Evolutionary conservation across 805 yeast genomes (phyloP).

Genomic region (Candida corydali): DNA sequence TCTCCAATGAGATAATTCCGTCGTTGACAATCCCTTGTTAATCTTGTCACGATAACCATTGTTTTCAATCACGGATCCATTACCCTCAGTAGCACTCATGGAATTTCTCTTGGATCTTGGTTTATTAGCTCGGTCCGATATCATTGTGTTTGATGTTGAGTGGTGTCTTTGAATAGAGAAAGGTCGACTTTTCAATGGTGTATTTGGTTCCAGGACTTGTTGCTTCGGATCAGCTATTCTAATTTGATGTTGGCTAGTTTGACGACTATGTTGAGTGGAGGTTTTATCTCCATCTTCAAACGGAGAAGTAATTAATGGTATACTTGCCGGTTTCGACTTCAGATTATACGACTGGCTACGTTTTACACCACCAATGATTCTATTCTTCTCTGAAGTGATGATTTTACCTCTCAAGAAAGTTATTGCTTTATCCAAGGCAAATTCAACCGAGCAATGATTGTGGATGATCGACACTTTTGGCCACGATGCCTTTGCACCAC

Average conservation of each 20-base stretch:
- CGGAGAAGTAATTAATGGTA: slow-evolving; percentile 21
- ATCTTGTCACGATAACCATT: slow-evolving; percentile 14
- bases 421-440: slow-evolving; percentile 79
- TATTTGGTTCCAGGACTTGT: slow-evolving; percentile 9
- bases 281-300: too few species aligned
- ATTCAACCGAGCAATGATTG: slow-evolving; percentile 88
- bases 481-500: slow-evolving; percentile 95
- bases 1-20: slow-evolving; percentile 9
- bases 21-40: slow-evolving; percentile 17
- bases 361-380: slow-evolving; percentile 10
- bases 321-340: slow-evolving; percentile 4
- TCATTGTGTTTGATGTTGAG: slow-evolving; percentile 12
- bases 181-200: slow-evolving; percentile 13
- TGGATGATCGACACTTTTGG: slow-evolving; percentile 80
- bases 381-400: slow-evolving; percentile 28
- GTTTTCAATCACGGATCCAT: neutral
- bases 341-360: slow-evolving; percentile 4
- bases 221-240: neutral
- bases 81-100: slow-evolving; percentile 11
- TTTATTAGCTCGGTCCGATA: neutral
- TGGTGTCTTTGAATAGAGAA: slow-evolving; percentile 25
- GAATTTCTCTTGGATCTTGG: slow-evolving; percentile 13
- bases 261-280: too few species aligned
- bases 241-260: neutral
- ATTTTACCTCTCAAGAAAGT: slow-evolving; percentile 59